These are phyloP conservation scores for Bidens hawaiensis DNA, from an alignment of 140 eudicot species.

Conservation along the genomic window DNA sequence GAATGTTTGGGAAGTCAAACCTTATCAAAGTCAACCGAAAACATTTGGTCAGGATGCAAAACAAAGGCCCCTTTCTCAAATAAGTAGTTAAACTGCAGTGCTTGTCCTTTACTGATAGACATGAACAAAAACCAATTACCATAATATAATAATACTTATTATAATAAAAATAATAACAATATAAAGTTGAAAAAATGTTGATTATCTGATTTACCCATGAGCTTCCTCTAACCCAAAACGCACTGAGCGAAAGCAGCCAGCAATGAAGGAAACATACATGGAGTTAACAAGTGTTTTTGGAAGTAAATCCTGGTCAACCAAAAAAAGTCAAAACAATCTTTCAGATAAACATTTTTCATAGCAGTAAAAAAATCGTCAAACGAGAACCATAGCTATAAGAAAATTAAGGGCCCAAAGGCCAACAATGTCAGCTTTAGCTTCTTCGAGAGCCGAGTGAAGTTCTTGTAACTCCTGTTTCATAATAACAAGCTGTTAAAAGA, in stretches of 20 bases:
- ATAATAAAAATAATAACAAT: background rate
- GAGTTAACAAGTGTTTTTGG: slow-evolving; percentile 65
- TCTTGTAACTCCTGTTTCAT: slow-evolving; percentile 84
- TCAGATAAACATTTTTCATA: background rate
- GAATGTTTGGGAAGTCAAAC: slow-evolving; percentile 20
- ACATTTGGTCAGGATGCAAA: slow-evolving; percentile 61
- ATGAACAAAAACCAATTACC: background rate
- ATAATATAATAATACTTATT: background rate
- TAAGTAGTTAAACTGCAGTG: slow-evolving; percentile 91
- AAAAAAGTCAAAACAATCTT: background rate
- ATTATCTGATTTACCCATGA: slow-evolving; percentile 68
- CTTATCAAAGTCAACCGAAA: slow-evolving; percentile 86
- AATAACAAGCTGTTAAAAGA: slow-evolving; percentile 21
- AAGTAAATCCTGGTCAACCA: slow-evolving; percentile 62
- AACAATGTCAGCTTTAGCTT: slow-evolving; percentile 99
- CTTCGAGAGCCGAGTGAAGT: slow-evolving; percentile 93
- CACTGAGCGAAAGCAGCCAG: slow-evolving; percentile 96
- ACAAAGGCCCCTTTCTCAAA: slow-evolving; percentile 75
- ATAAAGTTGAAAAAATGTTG: background rate
- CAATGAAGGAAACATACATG: slow-evolving; percentile 88
- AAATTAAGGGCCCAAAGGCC: slow-evolving; percentile 96
- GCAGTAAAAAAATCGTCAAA: too few species aligned
- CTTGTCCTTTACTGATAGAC: slow-evolving; percentile 82
- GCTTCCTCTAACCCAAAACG: slow-evolving; percentile 98
- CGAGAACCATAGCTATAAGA: slow-evolving; percentile 65